phyloP scores from a whole-genome alignment of 306 rosid species.

The Potentilla sterilis region DNA sequence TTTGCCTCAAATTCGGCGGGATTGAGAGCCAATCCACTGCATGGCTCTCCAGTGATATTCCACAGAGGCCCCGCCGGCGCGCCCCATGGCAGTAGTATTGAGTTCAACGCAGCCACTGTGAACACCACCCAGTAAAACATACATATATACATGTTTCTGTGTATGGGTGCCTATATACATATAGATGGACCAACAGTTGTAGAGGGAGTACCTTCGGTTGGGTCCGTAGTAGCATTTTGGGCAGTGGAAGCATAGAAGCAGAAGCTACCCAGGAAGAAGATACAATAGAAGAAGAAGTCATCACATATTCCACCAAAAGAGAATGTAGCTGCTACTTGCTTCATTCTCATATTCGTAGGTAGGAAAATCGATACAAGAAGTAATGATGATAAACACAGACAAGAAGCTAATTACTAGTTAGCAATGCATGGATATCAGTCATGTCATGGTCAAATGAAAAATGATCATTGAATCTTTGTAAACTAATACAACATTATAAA shows the following conservation, averaged over 20 bases:
- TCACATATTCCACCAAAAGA: neutral
- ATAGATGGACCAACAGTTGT: neutral
- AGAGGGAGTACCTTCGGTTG: neutral
- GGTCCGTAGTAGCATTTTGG: neutral
- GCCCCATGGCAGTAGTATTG: conserved; percentile 27
- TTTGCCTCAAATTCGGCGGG: neutral
- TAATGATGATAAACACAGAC: neutral
- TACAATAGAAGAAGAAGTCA: too few species aligned
- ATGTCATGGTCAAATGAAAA: too few species aligned
- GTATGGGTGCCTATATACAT: too few species aligned
- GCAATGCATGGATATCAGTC: too few species aligned
- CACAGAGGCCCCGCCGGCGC: conserved; percentile 1
- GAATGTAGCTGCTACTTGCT: neutral
- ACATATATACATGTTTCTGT: too few species aligned
- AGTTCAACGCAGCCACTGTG: conserved; percentile 31
- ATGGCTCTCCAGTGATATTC: conserved; percentile 34
- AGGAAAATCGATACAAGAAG: neutral
- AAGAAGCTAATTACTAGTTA: too few species aligned
- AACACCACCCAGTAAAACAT: neutral
- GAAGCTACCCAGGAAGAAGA: neutral
- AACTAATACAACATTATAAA: too few species aligned
- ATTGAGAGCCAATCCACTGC: conserved; percentile 22
- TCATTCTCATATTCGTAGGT: neutral
- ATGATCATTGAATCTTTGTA: too few species aligned
- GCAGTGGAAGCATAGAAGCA: neutral